Base-by-base conservation (phyloP, 169 alveolate species). In the Cryptosporidium viatorum region DNA sequence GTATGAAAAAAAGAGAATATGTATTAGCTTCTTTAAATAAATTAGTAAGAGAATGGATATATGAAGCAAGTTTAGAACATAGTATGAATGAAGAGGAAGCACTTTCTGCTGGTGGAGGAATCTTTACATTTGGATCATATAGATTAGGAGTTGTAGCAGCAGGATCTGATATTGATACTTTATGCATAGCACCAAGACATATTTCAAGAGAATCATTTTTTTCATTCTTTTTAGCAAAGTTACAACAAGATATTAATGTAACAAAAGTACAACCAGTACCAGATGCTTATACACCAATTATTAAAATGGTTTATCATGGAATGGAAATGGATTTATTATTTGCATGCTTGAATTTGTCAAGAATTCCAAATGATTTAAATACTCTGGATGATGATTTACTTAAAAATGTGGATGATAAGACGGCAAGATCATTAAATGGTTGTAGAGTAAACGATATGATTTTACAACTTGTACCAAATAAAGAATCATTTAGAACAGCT, bases 141-240 rank as follows among this genome's bases (percentile, higher is more conserved):
- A 85, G 99, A 70, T 93, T 98, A 37, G 99, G 99, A 31, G 98
- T 98, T 45, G 98, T 96, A 21, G 96, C 98, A 3, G 99, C 99
- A 1, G 98, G 97, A 48, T 96, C 99, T 73, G 99, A 98, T 93
- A 97, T 98, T 39, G 99, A 98, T 94, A 96, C 98, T 65, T 93
- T 98, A n/a, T 97, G 99, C 73, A 98, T 98, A 62, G 98, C 98
- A 62, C 99, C 99, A 21, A 95, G 97, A 58, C 96, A 96, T 84
- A 96, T 97, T 50, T 93, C 98, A 1, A 94, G 99, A 29, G 99
- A 96, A 23, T 94, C 97, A 33, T 97, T 96, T 93, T 96, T 97
- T 86, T 94, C 97, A 39, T 97, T 94, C 51, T 95, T 98, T 59
- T 93, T 93, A 71, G 96, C 95, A 75, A 94, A 95, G 67, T 94